Conservation (phyloP, 2,329 filamentous ascomycete genomes). For the Nigrograna mackinnonii region DNA sequence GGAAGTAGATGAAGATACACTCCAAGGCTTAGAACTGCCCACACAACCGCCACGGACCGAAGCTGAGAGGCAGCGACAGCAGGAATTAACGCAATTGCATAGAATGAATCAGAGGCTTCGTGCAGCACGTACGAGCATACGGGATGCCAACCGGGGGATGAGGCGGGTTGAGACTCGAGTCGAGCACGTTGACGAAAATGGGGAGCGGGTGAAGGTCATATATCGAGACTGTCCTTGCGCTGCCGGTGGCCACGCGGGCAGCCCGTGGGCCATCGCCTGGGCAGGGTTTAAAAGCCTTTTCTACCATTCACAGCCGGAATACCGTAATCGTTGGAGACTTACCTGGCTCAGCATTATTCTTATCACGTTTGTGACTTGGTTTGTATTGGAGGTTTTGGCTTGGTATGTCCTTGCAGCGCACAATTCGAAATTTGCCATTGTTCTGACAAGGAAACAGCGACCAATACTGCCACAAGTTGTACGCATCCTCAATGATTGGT, state of each 20-base stretch:
- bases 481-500: conserved; percentile 52
- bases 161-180: conserved; percentile 45
- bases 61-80: conserved; percentile 45
- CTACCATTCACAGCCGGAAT: conserved; percentile 16
- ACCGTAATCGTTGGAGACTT: conserved; percentile 27
- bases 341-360: conserved; percentile 46
- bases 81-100: conserved; percentile 46
- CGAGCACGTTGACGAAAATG: conserved; percentile 31
- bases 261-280: conserved; percentile 20
- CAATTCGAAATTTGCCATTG: neutral
- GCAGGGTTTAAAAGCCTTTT: conserved; percentile 28
- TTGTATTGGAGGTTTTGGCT: conserved; percentile 51
- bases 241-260: neutral
- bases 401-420: conserved; percentile 34
- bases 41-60: conserved; percentile 37
- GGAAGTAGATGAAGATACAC: conserved; percentile 36
- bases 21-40: conserved; percentile 31
- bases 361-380: conserved; percentile 51
- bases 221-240: conserved; percentile 24
- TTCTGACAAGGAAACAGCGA: conserved; percentile 31
- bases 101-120: conserved; percentile 46
- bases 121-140: conserved; percentile 45
- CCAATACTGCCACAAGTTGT: conserved; percentile 55
- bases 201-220: conserved; percentile 10
- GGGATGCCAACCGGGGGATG: conserved; percentile 48